Evolutionary conservation across 2,329 filamentous ascomycete genomes (phyloP).

Genomic region (Diplodia mutila): DNA sequence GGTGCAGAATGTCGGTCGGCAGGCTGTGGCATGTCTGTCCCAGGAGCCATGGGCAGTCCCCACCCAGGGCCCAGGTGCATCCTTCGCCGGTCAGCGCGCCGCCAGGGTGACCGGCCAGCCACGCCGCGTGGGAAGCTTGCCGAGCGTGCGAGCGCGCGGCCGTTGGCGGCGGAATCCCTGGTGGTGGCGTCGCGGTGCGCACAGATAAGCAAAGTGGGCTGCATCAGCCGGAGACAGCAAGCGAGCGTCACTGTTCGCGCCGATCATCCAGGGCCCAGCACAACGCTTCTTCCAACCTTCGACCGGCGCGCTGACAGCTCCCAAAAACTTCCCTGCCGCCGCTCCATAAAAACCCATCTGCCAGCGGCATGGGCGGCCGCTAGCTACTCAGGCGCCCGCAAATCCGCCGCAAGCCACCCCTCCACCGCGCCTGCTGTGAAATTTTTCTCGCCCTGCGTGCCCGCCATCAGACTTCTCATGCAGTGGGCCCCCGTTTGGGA

Average conservation of each 20-base stretch:
- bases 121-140: conserved; percentile 11
- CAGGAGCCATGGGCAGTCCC: conserved; percentile 1
- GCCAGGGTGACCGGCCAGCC: not conserved
- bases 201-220: conserved; percentile 19
- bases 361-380: conserved; percentile 21
- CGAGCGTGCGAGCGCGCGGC: conserved; percentile 13
- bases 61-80: conserved; percentile 6
- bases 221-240: conserved; percentile 2
- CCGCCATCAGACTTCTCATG: not conserved
- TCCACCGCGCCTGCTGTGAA: not conserved
- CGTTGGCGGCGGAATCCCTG: conserved; percentile 1
- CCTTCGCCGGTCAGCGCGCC: conserved; percentile 9
- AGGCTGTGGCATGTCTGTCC: not conserved
- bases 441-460: conserved; percentile 10
- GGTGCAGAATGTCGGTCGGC: conserved; percentile 20
- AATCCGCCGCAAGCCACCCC: conserved; percentile 1
- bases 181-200: not conserved
- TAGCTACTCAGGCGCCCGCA: conserved; percentile 12
- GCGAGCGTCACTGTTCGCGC: conserved; percentile 1
- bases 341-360: conserved; percentile 20
- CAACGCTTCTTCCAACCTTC: conserved; percentile 26
- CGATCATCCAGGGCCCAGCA: conserved; percentile 22
- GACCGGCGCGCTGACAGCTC: conserved; percentile 1
- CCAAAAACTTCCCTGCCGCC: conserved; percentile 6
- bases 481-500: conserved; percentile 6